Base-by-base conservation (phyloP, 495 filamentous ascomycete species). In the Aspergillus heteromorphus region DNA sequence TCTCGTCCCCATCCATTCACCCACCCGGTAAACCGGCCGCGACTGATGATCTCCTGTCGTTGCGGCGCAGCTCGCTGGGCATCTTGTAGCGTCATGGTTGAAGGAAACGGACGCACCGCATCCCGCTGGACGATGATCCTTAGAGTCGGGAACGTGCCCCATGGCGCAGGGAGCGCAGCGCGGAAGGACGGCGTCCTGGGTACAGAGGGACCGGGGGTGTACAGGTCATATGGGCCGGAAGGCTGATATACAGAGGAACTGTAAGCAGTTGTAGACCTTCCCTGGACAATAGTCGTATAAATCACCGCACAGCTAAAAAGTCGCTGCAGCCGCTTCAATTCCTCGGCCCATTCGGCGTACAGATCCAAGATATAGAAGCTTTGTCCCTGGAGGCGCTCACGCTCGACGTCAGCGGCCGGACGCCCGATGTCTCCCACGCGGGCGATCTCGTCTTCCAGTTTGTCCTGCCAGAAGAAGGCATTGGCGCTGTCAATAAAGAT, bases 401-500 rank as follows among this genome's bases (percentile, higher is more conserved):
- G 40, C 40, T 73, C 69, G 40, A 69, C 56, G 8, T 75, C 72
- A 10, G 59, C 59, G 13, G 45, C 51, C 21, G 68, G 40, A 8
- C 60, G 63, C 30, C 70, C 69, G 29, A 73, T 73, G 17, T 74
- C 69, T 45, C 72, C 71, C 0, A 66, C 64, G 36, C 73, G 65
- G 19, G 72, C 63, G 21, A 73, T 62, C 50, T 80, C 75, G 30
- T 79, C 79, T 9, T 71, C 69, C 11, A 80, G 60, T 34, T 77
- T 74, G 30, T 80, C 77, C 60, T 79, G 75, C 78, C 80, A 84
- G 59, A 78, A 69, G 60, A 86, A 87, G 5, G 82, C 76, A 29
- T 71, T 78, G 13, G 73, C 73, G 53, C 76, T 76, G 58, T 82
- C 80, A 6, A 87, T 58, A 18, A 80, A 58, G 9, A 87, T 62